A percentile compares a stretch with the other conserved stretches of the same genome.
These are phyloP conservation scores for Coccomyxa sp. DNA, from an alignment of 139 green algal genomes.

Conservation along the genomic window DNA sequence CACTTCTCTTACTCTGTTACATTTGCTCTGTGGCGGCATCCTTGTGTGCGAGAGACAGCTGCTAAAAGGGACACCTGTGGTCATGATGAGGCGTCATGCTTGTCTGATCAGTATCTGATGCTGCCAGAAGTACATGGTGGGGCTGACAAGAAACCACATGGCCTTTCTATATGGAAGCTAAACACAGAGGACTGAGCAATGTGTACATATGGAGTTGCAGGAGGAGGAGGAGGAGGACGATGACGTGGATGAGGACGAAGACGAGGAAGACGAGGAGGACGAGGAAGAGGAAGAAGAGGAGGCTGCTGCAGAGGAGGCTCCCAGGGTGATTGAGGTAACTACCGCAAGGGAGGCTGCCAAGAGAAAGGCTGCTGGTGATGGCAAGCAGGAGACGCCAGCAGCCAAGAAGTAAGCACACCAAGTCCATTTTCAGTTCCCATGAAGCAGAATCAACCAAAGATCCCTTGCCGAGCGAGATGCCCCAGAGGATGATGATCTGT, in stretches of 20 bases:
- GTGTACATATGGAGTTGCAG: background rate
- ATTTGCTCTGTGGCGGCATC: background rate
- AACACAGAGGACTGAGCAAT: background rate
- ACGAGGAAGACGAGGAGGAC: conserved; percentile 20
- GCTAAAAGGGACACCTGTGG: background rate
- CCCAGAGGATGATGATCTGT: background rate
- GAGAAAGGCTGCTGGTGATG: background rate
- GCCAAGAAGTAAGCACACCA: background rate
- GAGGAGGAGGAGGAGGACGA: conserved; percentile 46
- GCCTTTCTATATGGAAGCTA: background rate
- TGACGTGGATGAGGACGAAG: conserved; percentile 12
- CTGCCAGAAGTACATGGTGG: background rate
- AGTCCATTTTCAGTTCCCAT: background rate
- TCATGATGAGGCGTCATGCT: background rate
- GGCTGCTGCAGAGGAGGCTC: conserved; percentile 6
- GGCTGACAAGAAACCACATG: background rate
- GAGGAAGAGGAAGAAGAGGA: conserved; percentile 29
- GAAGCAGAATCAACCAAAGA: background rate
- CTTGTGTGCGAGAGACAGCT: background rate
- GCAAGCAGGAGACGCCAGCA: background rate
- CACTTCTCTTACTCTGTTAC: background rate
- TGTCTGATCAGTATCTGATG: background rate
- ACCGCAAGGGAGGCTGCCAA: background rate
- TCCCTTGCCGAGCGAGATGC: background rate
- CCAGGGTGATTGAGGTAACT: background rate